phyloP scores from a whole-genome alignment of 129 eudicot genomes.

The Oenanthe sinensis region DNA sequence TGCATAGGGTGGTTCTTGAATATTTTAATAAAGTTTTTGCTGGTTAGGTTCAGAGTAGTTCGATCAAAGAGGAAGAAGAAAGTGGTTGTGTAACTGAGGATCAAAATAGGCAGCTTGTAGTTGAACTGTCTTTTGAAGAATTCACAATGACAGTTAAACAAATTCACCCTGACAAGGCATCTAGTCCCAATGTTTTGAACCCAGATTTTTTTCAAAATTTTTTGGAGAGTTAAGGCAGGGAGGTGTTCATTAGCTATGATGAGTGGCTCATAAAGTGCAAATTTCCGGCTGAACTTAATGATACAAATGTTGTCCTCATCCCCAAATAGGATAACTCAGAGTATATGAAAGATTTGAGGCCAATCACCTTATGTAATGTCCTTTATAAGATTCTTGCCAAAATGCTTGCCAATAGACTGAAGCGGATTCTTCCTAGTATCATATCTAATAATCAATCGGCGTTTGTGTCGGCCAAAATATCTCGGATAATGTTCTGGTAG shows the following conservation, averaged over 20 bases:
- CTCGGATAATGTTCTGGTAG: background rate
- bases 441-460: background rate
- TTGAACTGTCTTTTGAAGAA: background rate
- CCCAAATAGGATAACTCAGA: background rate
- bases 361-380: background rate
- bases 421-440: background rate
- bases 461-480: background rate
- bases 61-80: too few relatives aligned
- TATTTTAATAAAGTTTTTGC: background rate
- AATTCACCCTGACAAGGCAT: background rate
- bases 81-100: background rate
- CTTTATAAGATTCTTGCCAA: background rate
- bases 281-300: background rate
- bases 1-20: background rate
- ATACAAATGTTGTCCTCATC: background rate
- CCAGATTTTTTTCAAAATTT: background rate
- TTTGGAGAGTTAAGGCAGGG: background rate
- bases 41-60: too few relatives aligned
- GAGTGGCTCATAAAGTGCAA: background rate
- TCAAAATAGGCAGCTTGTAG: background rate
- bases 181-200: background rate
- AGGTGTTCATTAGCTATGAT: background rate
- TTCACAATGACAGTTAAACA: background rate
- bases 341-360: background rate
- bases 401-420: background rate